Evolutionary conservation across 2,329 filamentous ascomycete species (phyloP).

Genomic region (Fonsecaea pedrosoi): DNA sequence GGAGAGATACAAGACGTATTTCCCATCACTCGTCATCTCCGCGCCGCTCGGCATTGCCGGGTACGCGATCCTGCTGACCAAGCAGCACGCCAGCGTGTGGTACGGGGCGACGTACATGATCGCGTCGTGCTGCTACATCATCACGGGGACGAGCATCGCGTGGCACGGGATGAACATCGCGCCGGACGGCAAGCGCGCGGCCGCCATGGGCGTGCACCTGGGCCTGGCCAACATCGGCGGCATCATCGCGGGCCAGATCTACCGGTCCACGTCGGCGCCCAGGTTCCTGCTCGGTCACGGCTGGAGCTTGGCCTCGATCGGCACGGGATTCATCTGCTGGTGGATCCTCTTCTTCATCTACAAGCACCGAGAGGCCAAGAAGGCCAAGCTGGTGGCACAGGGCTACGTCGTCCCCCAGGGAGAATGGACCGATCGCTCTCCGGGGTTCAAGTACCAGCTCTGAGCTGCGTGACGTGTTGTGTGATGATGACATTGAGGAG

Average conservation of each 20-base stretch:
- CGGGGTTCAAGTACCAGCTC: conserved; percentile 23
- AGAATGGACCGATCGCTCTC: conserved; percentile 19
- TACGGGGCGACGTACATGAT: conserved; percentile 60
- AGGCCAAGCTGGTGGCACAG: conserved; percentile 11
- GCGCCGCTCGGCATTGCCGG: conserved; percentile 57
- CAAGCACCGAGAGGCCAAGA: conserved; percentile 22
- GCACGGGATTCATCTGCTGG: conserved; percentile 13
- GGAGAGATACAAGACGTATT: conserved; percentile 50
- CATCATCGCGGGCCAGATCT: conserved; percentile 55
- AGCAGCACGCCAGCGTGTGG: conserved; percentile 55
- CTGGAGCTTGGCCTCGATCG: conserved; percentile 21
- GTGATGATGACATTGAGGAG: neutral
- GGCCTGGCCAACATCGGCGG: conserved; percentile 54
- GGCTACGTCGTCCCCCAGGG: conserved; percentile 3
- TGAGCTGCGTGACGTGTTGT: neutral
- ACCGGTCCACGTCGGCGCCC: conserved; percentile 17
- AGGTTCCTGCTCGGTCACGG: conserved; percentile 17
- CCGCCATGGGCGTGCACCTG: conserved; percentile 56
- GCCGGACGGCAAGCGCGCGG: conserved; percentile 67
- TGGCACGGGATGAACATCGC: conserved; percentile 59
- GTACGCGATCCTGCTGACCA: conserved; percentile 58
- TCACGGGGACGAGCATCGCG: conserved; percentile 55
- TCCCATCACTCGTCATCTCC: conserved; percentile 46
- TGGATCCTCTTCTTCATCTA: conserved; percentile 21
- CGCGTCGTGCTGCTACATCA: conserved; percentile 56